Base-by-base conservation (phyloP, 345 rosid genomes). In the Alliaria petiolata region DNA sequence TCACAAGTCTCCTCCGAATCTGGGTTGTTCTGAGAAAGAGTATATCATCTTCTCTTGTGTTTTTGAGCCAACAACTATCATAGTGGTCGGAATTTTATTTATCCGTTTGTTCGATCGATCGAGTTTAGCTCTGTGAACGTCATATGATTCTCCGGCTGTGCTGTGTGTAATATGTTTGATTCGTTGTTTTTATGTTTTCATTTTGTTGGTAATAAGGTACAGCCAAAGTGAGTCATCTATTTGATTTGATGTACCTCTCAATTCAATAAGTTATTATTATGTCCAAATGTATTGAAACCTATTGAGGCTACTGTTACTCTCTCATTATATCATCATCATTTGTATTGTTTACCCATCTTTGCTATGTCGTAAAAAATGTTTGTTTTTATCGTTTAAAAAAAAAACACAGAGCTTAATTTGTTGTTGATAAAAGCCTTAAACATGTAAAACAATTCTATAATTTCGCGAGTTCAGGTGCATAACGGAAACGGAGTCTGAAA, bases 131-230 rank as follows among this genome's bases (percentile, higher is more conserved):
- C 64, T 61, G 51, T 46, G 64, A 61, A 63, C 69, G 11, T 63
- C 69, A 30, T 31, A 11, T 40, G 71, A 70, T 69, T 55, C 78
- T 74, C 47, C 61, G 49, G 74, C 76, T 64, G 44, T 53, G 57
- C 65, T 69, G 30, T 14, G 70, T 76, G 79, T 76, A 47, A 62
- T 76, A 76, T 69, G 79, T 56, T 76, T 69, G 79, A 69, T 76
- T 76, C 61, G 12, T 69, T 63, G 59, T 40, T 28, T 62, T 20
- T 42, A 53, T 65, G 34, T 62, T 60, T 69, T 62, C 50, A 22
- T 76, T 69, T 76, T 58, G 22, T 7, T 76, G 75, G 74, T 62
- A 76, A 76, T 76, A 76, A 76, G 71, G 71, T 69, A 70, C 62
- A 70, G 75, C 71, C 67, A 33, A 62, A 63, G 71, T 63, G 71